Evolutionary conservation across 208 protist species (phyloP), one percentile per base, ranked within the genome.

Genomic region (Wallacemonas sp.): DNA sequence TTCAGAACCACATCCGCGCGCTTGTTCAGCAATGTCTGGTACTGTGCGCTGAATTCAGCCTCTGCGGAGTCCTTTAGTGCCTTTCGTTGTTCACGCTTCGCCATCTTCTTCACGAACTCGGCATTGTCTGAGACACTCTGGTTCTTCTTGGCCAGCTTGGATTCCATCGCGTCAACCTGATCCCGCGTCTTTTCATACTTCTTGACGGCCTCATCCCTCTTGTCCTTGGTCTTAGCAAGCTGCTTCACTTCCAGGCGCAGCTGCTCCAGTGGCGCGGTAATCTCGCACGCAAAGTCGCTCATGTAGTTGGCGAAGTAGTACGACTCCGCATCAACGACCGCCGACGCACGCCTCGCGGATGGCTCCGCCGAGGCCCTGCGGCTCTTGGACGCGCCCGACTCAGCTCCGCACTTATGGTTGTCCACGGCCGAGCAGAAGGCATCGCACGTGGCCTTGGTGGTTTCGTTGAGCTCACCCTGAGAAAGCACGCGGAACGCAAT

Each of bases 81-180:
- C 60, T 78, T 79, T 1, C 62, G 29, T 26, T 45, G 39, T 5
- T 85, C 76, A 39, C 85, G 75, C 37, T 84, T 76, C 3, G 71
- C 29, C 38, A 79, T 39, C 54, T 79, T 73, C 24, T 75, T 58
- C 3, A 54, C 41, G 46, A 76, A 91, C 48, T 86, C 81, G 27
- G 61, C 42, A 45, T 83, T 78, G 10, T 79, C 71, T 0, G 64
- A 0, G 46, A 87, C 72, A 50, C 77, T 66, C 48, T 80, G 71
- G 45, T 88, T 88, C 68, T 83, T 85, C 76, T 87, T 86, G 4
- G 81, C 81, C 41, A 88, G 71, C 64, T 83, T 81, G 46, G 53
- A 63, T 39, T 82, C 79, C 34, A 79, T 24, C 33, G 73, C 38
- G 29, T 81, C 73, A 2, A 77, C 74, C 39, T 77, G 62, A 6